Evolutionary conservation across 2,329 filamentous ascomycete species (phyloP).

Genomic region (Calonectria hongkongensis): DNA sequence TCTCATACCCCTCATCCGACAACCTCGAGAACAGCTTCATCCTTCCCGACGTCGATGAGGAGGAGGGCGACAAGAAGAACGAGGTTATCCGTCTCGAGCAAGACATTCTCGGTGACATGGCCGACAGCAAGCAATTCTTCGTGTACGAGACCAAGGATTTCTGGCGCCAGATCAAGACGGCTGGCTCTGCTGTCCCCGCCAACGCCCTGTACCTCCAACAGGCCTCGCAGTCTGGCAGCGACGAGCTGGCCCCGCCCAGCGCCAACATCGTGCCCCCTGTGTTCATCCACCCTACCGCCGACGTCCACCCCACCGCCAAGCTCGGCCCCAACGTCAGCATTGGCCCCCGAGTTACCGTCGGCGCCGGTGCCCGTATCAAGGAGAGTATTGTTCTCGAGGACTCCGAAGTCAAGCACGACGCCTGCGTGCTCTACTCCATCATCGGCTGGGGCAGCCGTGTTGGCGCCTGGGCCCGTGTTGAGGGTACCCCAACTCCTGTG

Average conservation of each 20-base stretch:
- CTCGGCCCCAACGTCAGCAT: slow-evolving; percentile 97
- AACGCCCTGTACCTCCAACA: slow-evolving; percentile 98
- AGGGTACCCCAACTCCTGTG: slow-evolving; percentile 92
- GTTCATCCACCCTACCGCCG: slow-evolving; percentile 94
- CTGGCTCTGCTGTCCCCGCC: slow-evolving; percentile 95
- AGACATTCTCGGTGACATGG: slow-evolving; percentile 95
- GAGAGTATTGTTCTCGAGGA: slow-evolving; percentile 97
- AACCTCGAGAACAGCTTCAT: slow-evolving; percentile 84
- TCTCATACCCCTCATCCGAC: slow-evolving; percentile 97
- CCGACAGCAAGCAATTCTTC: slow-evolving; percentile 98
- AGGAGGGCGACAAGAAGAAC: slow-evolving; percentile 86
- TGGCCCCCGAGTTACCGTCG: slow-evolving; percentile 89
- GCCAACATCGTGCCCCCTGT: slow-evolving; percentile 93
- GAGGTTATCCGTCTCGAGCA: slow-evolving; percentile 96
- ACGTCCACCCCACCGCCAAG: slow-evolving; percentile 95
- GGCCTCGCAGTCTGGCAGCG: slow-evolving; percentile 87
- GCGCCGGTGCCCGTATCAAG: slow-evolving; percentile 93
- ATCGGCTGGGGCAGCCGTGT: slow-evolving; percentile 98
- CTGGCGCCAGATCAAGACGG: slow-evolving; percentile 99
- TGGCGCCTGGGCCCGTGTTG: slow-evolving; percentile 98
- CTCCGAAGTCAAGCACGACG: slow-evolving; percentile 96
- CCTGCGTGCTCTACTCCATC: slow-evolving; percentile 95
- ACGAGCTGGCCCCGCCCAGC: slow-evolving; percentile 87
- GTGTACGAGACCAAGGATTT: slow-evolving; percentile 99
- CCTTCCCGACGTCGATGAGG: slow-evolving; percentile 71